These are phyloP conservation scores for Choanephora cucurbitarum DNA, from an alignment of 371 early-diverging fungal species.

Conservation along the genomic window DNA sequence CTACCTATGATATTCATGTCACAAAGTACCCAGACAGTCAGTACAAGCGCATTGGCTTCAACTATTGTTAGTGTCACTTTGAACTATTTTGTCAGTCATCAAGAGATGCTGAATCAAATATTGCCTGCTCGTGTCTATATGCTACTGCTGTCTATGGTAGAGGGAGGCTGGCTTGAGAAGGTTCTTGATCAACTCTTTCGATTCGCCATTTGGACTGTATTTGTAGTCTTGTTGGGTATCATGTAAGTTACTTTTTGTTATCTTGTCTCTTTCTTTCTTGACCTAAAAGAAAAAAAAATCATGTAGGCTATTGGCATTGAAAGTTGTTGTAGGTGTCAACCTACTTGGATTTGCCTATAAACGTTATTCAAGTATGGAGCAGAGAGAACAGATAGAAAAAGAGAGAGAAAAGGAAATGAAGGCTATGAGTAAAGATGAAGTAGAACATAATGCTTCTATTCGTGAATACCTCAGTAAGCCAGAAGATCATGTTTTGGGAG, in stretches of 20 bases:
- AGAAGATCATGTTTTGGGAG: constrained; percentile 44
- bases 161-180: constrained; percentile 39
- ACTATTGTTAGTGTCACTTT: constrained; percentile 21
- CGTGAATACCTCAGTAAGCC: constrained; percentile 39
- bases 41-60: constrained; percentile 21
- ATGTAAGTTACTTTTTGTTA: constrained; percentile 27
- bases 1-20: constrained; percentile 64
- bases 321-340: constrained; percentile 73
- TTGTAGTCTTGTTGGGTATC: constrained; percentile 27
- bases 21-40: constrained; percentile 12
- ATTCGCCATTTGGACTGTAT: constrained; percentile 26
- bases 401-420: constrained; percentile 49
- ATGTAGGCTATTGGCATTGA: constrained; percentile 61
- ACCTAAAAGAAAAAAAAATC: too few species aligned
- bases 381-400: constrained; percentile 53
- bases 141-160: constrained; percentile 30
- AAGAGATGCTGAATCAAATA: constrained; percentile 22
- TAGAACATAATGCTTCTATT: constrained; percentile 31
- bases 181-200: constrained; percentile 36
- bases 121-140: constrained; percentile 37
- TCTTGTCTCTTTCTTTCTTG: too few species aligned
- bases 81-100: constrained; percentile 29
- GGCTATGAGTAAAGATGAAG: constrained; percentile 63
- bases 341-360: constrained; percentile 71
- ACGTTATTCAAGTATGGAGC: constrained; percentile 62